These are phyloP conservation scores for Arthroderma uncinatum DNA, from an alignment of 2,329 filamentous ascomycete species.

Conservation along the genomic window DNA sequence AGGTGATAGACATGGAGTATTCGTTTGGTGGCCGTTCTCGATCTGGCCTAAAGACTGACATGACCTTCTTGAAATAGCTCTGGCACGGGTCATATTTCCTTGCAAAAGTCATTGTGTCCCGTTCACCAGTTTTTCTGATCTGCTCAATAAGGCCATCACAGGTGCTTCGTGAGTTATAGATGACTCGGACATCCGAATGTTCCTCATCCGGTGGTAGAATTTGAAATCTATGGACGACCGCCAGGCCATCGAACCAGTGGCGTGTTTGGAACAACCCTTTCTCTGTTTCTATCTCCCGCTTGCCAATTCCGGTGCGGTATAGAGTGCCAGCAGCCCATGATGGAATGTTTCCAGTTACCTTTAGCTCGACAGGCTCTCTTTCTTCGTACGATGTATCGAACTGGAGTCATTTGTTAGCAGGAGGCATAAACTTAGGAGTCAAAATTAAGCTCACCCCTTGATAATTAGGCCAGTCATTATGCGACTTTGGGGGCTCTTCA, in stretches of 20 bases:
- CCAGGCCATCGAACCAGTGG: constrained; percentile 76
- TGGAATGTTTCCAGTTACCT: constrained; percentile 56
- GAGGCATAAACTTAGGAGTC: constrained; percentile 9
- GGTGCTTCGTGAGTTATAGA: constrained; percentile 61
- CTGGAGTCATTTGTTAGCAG: constrained; percentile 30
- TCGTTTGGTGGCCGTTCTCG: constrained; percentile 24
- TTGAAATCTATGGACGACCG: constrained; percentile 60
- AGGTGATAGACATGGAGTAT: constrained; percentile 53
- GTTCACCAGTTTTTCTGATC: constrained; percentile 49
- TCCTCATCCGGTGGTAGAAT: constrained; percentile 41
- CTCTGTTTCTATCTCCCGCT: constrained; percentile 50
- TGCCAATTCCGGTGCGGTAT: constrained; percentile 64
- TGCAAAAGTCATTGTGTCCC: constrained; percentile 53
- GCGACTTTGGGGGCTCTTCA: constrained; percentile 13
- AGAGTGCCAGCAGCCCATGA: constrained; percentile 59
- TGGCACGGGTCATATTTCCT: constrained; percentile 64
- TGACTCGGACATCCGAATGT: constrained; percentile 37
- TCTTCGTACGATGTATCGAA: constrained; percentile 59
- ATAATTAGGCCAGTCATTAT: constrained; percentile 43
- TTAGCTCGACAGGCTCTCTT: constrained; percentile 51
- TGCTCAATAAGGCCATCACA: constrained; percentile 52
- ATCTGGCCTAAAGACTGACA: constrained; percentile 45
- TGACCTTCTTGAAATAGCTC: constrained; percentile 59
- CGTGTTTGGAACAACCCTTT: constrained; percentile 50
- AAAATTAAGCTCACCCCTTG: constrained; percentile 33